These are phyloP conservation scores for Leccinum griseonigrum DNA, from an alignment of 1,284 basidiomycete genomes.

Conservation along the genomic window DNA sequence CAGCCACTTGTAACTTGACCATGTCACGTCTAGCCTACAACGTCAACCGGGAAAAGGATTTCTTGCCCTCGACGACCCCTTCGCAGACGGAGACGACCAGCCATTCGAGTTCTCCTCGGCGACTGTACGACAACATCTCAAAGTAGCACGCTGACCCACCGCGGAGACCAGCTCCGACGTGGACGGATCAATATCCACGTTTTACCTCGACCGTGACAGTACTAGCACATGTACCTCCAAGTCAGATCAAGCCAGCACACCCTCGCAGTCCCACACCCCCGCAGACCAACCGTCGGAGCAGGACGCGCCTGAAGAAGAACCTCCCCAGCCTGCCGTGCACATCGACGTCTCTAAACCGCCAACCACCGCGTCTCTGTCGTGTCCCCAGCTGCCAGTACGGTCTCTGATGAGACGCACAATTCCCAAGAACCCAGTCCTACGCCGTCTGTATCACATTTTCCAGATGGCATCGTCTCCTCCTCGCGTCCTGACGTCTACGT, in stretches of 20 bases:
- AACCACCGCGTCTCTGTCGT: constrained; percentile 10
- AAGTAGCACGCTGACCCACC: constrained; percentile 27
- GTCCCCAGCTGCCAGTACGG: too few species aligned
- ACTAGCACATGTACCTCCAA: neutral
- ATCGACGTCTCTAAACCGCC: constrained; percentile 44
- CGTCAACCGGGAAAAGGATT: constrained; percentile 30
- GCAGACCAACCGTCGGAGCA: too few species aligned
- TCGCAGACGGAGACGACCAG: constrained; percentile 52
- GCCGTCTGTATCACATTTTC: constrained; percentile 7
- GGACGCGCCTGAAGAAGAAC: too few species aligned
- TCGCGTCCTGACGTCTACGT: constrained; percentile 10
- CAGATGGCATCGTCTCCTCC: constrained; percentile 6
- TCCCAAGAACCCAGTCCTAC: constrained; percentile 5
- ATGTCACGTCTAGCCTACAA: constrained; percentile 20
- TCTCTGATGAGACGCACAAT: too few species aligned
- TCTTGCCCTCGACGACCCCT: constrained; percentile 66
- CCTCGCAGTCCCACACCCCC: too few species aligned
- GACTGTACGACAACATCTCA: constrained; percentile 57
- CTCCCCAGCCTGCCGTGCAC: constrained; percentile 39
- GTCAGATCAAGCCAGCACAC: too few species aligned
- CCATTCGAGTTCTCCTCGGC: constrained; percentile 54
- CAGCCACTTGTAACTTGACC: neutral
- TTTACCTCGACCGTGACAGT: constrained; percentile 42
- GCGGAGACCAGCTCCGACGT: constrained; percentile 31
- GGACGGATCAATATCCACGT: constrained; percentile 52